Evolutionary conservation across 805 yeast species (phyloP).

Genomic region (Metschnikowia anglica): DNA sequence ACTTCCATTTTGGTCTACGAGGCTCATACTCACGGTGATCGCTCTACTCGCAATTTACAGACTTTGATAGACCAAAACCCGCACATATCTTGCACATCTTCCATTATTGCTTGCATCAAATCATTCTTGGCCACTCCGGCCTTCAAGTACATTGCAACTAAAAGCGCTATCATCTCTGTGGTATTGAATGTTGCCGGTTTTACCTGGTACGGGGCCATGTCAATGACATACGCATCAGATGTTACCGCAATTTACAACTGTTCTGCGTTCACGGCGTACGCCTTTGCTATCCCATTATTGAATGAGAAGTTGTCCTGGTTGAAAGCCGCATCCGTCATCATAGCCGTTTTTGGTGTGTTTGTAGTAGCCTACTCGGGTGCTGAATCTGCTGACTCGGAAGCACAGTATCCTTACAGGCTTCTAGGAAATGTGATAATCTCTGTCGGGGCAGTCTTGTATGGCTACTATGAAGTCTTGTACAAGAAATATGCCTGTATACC

Average conservation of each 20-base stretch:
- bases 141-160: constrained; percentile 45
- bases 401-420: constrained; percentile 55
- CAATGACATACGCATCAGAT: constrained; percentile 76
- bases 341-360: constrained; percentile 74
- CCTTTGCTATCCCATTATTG: constrained; percentile 75
- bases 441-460: constrained; percentile 73
- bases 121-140: constrained; percentile 47
- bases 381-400: constrained; percentile 18
- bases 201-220: constrained; percentile 85
- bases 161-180: constrained; percentile 47
- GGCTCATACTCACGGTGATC: constrained; percentile 37
- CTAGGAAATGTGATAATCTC: constrained; percentile 71
- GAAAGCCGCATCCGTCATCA: constrained; percentile 64
- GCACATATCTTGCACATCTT: constrained; percentile 33
- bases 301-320: constrained; percentile 62
- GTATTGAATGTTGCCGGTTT: constrained; percentile 73
- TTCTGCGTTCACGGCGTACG: constrained; percentile 84
- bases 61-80: constrained; percentile 37
- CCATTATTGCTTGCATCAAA: constrained; percentile 31
- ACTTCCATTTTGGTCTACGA: constrained; percentile 44
- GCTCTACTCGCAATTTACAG: constrained; percentile 33
- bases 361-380: constrained; percentile 70
- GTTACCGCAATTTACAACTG: constrained; percentile 90
- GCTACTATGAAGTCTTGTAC: constrained; percentile 81
- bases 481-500: constrained; percentile 78